Base-by-base conservation (phyloP, 805 yeast genomes). In the Lipomyces sp. region DNA sequence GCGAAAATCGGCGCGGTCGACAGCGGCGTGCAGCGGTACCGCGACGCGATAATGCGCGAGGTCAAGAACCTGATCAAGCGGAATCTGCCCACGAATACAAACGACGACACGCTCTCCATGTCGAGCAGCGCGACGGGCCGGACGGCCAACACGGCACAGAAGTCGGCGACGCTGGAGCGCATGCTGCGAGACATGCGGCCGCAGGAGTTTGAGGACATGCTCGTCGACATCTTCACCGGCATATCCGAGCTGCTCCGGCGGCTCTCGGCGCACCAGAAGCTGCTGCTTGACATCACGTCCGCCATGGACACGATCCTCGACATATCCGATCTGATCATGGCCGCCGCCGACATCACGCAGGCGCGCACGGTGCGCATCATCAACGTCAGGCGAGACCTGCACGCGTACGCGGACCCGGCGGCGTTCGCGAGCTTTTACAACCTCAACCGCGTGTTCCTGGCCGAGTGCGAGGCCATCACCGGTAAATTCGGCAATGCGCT, bases 401-500 rank as follows among this genome's bases (percentile, higher is more conserved):
- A 80, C 13, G 77, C 86, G 0, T 75, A 73, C 35, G 65, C 82
- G 21, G 67, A 83, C 2, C 71, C 79, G 7, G 75, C 76, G n/a
- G 78, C 75, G 57, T 90, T 89, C 68, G 62, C 86, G 41, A 71
- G 81, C 51, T 75, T 87, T 45, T 87, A 81, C 66, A 73, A 84
- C 2, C 70, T 85, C 13, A 80, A 82, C 49, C 78, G 83, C 0
- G 73, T 83, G 21, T 90, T 90, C 64, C 72, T 89, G 37, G 79
- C 78, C 42, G 95, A 88, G 63, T 86, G 95, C 65, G 98, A 93
- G 66, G 74, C 81, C 13, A 77, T 90, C 3, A 81, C 88, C 3
- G 95, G 95, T 0, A 79, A 76, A 49, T 74, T 78, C 6, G 66
- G 76, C 13, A 74, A 80, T 24, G 81, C 79, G n/a, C 69, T 91